These are phyloP conservation scores for Rhizopus stolonifer DNA, from an alignment of 371 early-diverging fungal species.

Conservation along the genomic window DNA sequence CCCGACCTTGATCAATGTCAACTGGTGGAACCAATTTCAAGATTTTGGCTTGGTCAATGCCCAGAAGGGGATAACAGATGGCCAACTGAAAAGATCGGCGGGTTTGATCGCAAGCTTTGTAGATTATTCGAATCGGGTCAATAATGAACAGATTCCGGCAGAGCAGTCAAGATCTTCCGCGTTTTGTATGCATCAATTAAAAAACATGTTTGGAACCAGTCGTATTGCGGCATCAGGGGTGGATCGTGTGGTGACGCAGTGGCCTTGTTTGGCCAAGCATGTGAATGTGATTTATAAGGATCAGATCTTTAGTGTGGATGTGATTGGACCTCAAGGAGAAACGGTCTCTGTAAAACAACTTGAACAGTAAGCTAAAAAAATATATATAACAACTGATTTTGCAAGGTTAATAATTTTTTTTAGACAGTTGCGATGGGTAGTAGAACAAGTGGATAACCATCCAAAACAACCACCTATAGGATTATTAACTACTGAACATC, in stretches of 20 bases:
- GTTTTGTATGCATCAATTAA: slow-evolving; percentile 91
- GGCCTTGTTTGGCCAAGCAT: slow-evolving; percentile 74
- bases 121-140: slow-evolving; percentile 72
- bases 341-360: slow-evolving; percentile 65
- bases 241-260: slow-evolving; percentile 69
- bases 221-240: slow-evolving; percentile 69
- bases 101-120: slow-evolving; percentile 69
- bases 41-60: slow-evolving; percentile 60
- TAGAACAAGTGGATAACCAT: slow-evolving; percentile 57
- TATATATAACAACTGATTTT: neutral
- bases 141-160: slow-evolving; percentile 67
- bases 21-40: slow-evolving; percentile 81
- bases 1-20: slow-evolving; percentile 81
- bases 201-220: slow-evolving; percentile 79
- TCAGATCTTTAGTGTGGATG: slow-evolving; percentile 80
- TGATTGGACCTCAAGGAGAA: slow-evolving; percentile 68
- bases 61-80: slow-evolving; percentile 50
- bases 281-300: slow-evolving; percentile 81
- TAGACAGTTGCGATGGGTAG: slow-evolving; percentile 65
- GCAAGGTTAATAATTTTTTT: no score
- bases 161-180: slow-evolving; percentile 72
- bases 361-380: slow-evolving; percentile 39
- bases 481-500: slow-evolving; percentile 78
- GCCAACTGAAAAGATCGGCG: slow-evolving; percentile 80
- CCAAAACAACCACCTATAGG: slow-evolving; percentile 66